A percentile compares a stretch with the other conserved stretches of the same genome.
phyloP scores from a whole-genome alignment of 2,329 filamentous ascomycete genomes.

The Phialophora chinensis region DNA sequence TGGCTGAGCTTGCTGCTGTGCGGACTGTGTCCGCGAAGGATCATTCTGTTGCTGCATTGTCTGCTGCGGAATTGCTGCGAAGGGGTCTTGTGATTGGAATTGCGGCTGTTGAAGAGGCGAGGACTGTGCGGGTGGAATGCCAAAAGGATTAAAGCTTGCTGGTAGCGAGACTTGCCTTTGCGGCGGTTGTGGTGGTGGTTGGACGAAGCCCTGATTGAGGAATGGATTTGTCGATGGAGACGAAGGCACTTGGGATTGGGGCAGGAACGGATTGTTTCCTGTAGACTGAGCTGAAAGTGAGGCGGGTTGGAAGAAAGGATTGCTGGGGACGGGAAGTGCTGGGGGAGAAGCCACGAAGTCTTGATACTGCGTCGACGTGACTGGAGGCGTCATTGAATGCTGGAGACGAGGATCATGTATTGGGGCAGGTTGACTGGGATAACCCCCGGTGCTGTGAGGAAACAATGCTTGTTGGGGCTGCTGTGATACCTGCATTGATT shows the following conservation, averaged over 20 bases:
- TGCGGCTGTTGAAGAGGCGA: conserved; percentile 28
- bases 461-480: conserved; percentile 63
- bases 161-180: conserved; percentile 31
- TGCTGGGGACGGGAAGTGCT: conserved; percentile 41
- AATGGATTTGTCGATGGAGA: conserved; percentile 38
- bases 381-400: conserved; percentile 52
- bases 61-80: conserved; percentile 31
- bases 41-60: conserved; percentile 34
- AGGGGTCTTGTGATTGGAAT: conserved; percentile 31
- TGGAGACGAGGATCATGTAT: conserved; percentile 49
- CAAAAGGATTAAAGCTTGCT: conserved; percentile 38
- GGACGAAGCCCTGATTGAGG: conserved; percentile 28
- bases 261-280: conserved; percentile 38
- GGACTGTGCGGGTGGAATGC: conserved; percentile 33
- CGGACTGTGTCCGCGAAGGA: conserved; percentile 27
- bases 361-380: conserved; percentile 40
- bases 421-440: conserved; percentile 51
- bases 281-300: conserved; percentile 35
- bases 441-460: conserved; percentile 75
- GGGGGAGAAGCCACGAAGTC: conserved; percentile 37
- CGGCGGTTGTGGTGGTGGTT: conserved; percentile 31
- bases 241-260: conserved; percentile 27
- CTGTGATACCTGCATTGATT: conserved; percentile 71
- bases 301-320: conserved; percentile 53
- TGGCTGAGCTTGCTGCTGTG: conserved; percentile 34